Percentiles rank a stretch among this genome's conserved stretches.
Conservation (phyloP, 2,329 filamentous ascomycete genomes). For the Penicillium sp. region DNA sequence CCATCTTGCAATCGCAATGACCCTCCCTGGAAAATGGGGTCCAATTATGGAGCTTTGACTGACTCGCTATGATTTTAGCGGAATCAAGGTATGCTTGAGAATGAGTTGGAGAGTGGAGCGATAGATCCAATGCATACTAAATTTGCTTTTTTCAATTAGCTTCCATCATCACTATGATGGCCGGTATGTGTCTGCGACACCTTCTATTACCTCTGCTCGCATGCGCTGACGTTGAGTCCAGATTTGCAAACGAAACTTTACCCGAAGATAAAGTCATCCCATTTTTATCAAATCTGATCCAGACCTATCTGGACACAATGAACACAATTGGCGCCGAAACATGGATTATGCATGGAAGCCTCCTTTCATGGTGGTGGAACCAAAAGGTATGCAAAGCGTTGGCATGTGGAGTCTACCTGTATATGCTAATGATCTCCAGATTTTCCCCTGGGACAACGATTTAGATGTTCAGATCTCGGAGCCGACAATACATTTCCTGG, state of each 20-base stretch:
- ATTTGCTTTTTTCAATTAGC: slow-evolving; percentile 24
- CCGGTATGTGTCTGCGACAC: slow-evolving; percentile 30
- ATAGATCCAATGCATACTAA: neutral
- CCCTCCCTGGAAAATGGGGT: neutral
- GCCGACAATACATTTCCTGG: slow-evolving; percentile 56
- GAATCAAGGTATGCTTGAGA: slow-evolving; percentile 44
- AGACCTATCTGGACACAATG: slow-evolving; percentile 59
- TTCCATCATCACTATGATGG: slow-evolving; percentile 60
- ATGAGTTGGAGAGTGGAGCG: neutral
- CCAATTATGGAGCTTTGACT: neutral
- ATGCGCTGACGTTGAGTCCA: slow-evolving; percentile 21
- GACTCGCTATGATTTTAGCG: slow-evolving; percentile 30
- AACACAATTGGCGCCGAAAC: slow-evolving; percentile 57
- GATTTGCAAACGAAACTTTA: slow-evolving; percentile 51
- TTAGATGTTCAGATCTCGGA: slow-evolving; percentile 61
- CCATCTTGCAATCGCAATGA: neutral
- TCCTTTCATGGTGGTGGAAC: slow-evolving; percentile 66
- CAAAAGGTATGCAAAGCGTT: slow-evolving; percentile 40
- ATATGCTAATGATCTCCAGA: slow-evolving; percentile 28
- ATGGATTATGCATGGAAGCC: slow-evolving; percentile 64
- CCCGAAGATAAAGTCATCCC: slow-evolving; percentile 48
- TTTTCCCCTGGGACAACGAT: slow-evolving; percentile 64
- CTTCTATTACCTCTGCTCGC: neutral
- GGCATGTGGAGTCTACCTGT: neutral
- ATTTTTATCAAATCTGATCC: slow-evolving; percentile 54